These are phyloP conservation scores for Arabidopsis lyrata DNA, from an alignment of 441 rosid species.

Conservation along the genomic window DNA sequence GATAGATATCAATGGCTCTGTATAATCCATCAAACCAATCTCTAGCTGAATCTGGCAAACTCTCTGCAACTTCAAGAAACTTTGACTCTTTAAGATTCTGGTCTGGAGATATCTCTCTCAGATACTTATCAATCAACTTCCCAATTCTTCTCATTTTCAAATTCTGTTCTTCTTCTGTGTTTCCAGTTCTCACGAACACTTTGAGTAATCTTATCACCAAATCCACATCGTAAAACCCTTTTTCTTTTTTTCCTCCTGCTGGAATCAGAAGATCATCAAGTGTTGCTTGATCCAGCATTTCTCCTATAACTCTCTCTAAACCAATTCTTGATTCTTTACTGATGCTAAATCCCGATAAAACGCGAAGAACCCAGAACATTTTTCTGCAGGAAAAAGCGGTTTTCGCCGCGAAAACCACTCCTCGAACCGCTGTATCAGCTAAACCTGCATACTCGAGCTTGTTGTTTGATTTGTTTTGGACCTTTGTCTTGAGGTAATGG, in stretches of 20 bases:
- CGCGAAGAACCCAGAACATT: constrained; percentile 58
- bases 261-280: constrained; percentile 75
- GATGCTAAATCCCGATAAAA: constrained; percentile 56
- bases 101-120: constrained; percentile 81
- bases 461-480: constrained; percentile 40
- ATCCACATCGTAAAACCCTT: constrained; percentile 68
- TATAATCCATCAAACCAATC: constrained; percentile 80
- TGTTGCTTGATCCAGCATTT: constrained; percentile 70
- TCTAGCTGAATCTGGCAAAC: constrained; percentile 75
- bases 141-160: constrained; percentile 59
- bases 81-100: constrained; percentile 66
- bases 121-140: constrained; percentile 64
- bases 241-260: constrained; percentile 49
- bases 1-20: constrained; percentile 79
- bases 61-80: constrained; percentile 73
- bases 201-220: constrained; percentile 65
- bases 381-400: constrained; percentile 69
- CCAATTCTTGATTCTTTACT: constrained; percentile 62
- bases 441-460: constrained; percentile 49
- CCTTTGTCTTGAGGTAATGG: constrained; percentile 61
- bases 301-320: constrained; percentile 69
- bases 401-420: constrained; percentile 52
- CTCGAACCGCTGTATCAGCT: constrained; percentile 65
- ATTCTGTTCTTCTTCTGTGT: constrained; percentile 34
- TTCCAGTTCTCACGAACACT: constrained; percentile 51